Percentiles rank a stretch among this genome's conserved stretches.
phyloP scores from a whole-genome alignment of 257 asterid species.

The Ehretia macrophylla region DNA sequence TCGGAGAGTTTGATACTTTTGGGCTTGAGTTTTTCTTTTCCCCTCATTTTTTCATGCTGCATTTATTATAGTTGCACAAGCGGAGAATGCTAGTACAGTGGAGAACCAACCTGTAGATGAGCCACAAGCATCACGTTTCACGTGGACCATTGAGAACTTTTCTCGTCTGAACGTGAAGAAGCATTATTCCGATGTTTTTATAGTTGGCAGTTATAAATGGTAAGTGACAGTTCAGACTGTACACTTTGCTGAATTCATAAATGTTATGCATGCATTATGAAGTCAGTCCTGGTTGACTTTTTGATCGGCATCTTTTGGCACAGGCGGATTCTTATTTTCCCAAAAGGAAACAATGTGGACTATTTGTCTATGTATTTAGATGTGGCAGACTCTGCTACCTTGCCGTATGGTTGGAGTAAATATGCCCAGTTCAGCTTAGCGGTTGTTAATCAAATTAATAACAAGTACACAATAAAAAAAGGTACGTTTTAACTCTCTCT shows the following conservation, averaged over 20 bases:
- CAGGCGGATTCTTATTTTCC: constrained; percentile 84
- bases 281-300: constrained; percentile 4
- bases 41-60: not conserved
- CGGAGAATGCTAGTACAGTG: constrained; percentile 60
- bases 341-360: constrained; percentile 84
- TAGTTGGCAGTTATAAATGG: constrained; percentile 87
- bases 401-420: constrained; percentile 90
- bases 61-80: constrained; percentile 37
- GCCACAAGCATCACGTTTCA: constrained; percentile 78
- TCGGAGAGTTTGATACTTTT: not conserved
- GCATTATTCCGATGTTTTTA: constrained; percentile 78
- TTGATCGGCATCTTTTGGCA: constrained; percentile 2
- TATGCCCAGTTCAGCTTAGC: constrained; percentile 79
- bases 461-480: constrained; percentile 59
- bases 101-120: constrained; percentile 80
- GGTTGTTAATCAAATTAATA: constrained; percentile 57
- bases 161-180: constrained; percentile 66
- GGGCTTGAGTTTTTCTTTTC: not conserved
- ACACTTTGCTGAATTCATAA: not conserved
- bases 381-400: constrained; percentile 60
- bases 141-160: constrained; percentile 79
- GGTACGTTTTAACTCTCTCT: constrained; percentile 30
- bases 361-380: constrained; percentile 76
- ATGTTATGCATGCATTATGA: not conserved
- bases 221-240: constrained; percentile 18